Base-by-base conservation (phyloP, 2,329 filamentous ascomycete species). In the Trichoderma asperellum region DNA sequence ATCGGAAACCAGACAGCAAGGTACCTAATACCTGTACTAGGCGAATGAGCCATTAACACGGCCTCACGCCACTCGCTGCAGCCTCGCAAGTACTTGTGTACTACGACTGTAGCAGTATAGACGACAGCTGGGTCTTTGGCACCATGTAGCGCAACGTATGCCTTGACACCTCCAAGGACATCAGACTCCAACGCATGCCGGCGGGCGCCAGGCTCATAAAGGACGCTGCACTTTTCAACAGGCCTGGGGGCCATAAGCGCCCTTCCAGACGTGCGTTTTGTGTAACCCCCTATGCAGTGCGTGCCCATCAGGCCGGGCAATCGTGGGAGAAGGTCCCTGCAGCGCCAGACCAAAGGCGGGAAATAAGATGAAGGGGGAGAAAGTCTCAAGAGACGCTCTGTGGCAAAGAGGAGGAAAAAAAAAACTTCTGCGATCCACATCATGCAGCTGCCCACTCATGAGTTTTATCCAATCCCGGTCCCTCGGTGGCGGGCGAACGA, bases 401-500 rank as follows among this genome's bases (percentile, higher is more conserved):
- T 52, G 47, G 52, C 52, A 16, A 57, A 57, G 43, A 69, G 34
- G 24, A 67, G 55, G 24, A 24, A 35, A 57, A n/a, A 21, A 24
- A 12, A 67, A 37, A 24, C 43, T 12, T 47, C 34, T 32, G 43
- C 57, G 68, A 55, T 69, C 68, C 68, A 65, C 68, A 43, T 65
- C 49, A 69, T 69, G 68, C 68, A 69, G 29, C 29, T 69, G 68
- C 61, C 61, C 68, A 69, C 68, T 69, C 60, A 43, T 55, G 29
- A 21, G n/a, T 40, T 70, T 58, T 47, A 21, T 62, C 57, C 47
- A 53, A 70, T 66, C 64, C 68, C 68, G 29, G 64, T n/a, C 68
- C 64, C 63, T 70, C 52, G 68, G 68, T 69, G 68, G 68, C 68
- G 68, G 68, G 62, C 27, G 68, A 69, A 69, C 67, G 53, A 64